phyloP scores from a whole-genome alignment of 2,329 filamentous ascomycete species.

The Whalleya microplaca region DNA sequence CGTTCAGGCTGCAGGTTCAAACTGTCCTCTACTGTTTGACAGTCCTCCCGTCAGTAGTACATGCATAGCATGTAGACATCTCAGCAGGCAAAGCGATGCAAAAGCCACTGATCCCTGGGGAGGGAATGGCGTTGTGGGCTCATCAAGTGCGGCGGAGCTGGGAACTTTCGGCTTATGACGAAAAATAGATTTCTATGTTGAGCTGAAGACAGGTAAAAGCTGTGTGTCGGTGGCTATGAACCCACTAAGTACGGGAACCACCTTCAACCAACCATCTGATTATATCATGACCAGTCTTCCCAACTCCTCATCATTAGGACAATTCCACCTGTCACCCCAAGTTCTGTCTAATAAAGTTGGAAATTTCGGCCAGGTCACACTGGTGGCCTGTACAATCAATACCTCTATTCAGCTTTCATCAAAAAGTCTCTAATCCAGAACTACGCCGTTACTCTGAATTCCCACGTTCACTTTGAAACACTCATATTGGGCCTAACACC shows the following conservation, averaged over 20 bases:
- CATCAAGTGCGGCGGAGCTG: conserved; percentile 13
- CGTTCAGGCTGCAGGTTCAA: neutral
- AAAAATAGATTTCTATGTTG: conserved; percentile 12
- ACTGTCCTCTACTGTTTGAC: neutral
- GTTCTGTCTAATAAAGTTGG: conserved; percentile 1
- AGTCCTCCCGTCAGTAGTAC: neutral
- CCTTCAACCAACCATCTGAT: conserved; percentile 12
- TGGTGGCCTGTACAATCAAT: neutral
- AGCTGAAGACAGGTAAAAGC: neutral
- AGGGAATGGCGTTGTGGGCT: conserved; percentile 18
- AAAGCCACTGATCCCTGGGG: conserved; percentile 1
- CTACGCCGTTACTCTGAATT: conserved; percentile 21
- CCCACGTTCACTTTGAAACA: conserved; percentile 34
- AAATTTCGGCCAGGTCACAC: too few species aligned
- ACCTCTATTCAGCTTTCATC: neutral
- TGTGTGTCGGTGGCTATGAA: conserved; percentile 17
- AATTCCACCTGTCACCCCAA: neutral
- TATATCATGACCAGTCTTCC: conserved; percentile 16
- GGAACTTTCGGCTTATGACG: conserved; percentile 9
- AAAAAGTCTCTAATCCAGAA: conserved; percentile 9
- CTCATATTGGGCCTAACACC: conserved; percentile 14
- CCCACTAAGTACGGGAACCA: neutral
- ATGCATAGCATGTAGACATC: neutral
- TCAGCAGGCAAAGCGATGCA: neutral
- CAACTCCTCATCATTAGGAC: neutral